Conservation (phyloP, 495 filamentous ascomycete species). For the Pseudevernia furfuracea region DNA sequence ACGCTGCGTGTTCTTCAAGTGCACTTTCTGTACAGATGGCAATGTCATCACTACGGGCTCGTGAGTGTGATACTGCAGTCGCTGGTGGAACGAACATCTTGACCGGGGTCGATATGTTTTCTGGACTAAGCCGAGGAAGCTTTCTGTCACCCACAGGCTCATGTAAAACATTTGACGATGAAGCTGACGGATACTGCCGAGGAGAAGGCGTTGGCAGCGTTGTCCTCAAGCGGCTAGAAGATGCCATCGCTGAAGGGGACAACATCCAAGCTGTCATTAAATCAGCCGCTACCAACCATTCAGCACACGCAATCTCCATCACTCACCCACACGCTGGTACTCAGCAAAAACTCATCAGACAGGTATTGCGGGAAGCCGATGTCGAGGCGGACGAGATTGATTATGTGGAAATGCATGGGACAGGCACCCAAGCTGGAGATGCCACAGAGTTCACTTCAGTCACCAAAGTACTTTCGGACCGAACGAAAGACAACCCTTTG, state of each 20-base stretch:
- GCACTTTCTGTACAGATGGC: conserved; percentile 52
- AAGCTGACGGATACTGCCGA: conserved; percentile 66
- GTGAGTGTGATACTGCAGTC: conserved; percentile 63
- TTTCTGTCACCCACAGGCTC: conserved; percentile 31
- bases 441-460: conserved; percentile 31
- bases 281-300: conserved; percentile 37
- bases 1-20: conserved; percentile 69
- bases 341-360: conserved; percentile 39
- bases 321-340: conserved; percentile 43
- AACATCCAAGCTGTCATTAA: conserved; percentile 39
- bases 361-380: conserved; percentile 38
- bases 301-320: conserved; percentile 38
- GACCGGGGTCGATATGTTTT: conserved; percentile 62
- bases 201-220: conserved; percentile 40
- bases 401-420: conserved; percentile 48
- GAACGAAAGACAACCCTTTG: conserved; percentile 25
- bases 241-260: conserved; percentile 43
- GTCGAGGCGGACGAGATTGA: conserved; percentile 43
- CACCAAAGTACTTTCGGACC: conserved; percentile 26
- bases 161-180: conserved; percentile 50
- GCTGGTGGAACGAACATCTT: conserved; percentile 62
- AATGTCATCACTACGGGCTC: conserved; percentile 57
- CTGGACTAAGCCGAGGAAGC: conserved; percentile 61
- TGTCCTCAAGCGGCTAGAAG: conserved; percentile 40
- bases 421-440: conserved; percentile 42